These are phyloP conservation scores for Avena insularis DNA, from an alignment of 176 grass and related monocot species.

Conservation along the genomic window DNA sequence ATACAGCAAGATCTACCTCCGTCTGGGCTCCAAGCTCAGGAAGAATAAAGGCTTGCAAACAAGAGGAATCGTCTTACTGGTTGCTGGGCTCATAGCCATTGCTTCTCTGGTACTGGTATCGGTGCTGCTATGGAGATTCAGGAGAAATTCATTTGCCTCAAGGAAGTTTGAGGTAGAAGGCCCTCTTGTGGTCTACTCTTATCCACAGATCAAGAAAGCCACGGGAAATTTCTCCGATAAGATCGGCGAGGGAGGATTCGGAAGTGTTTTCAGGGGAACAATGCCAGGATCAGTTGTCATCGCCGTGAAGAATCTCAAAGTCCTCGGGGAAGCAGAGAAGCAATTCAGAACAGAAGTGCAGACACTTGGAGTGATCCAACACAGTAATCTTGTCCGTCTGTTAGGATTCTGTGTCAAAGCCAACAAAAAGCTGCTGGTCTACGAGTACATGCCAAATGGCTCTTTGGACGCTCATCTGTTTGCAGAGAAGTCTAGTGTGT, in stretches of 20 bases:
- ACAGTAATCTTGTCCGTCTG: slow-evolving; percentile 57
- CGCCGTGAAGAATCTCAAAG: slow-evolving; percentile 60
- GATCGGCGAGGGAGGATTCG: slow-evolving; percentile 58
- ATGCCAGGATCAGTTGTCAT: slow-evolving; percentile 33
- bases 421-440: slow-evolving; percentile 49
- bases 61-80: slow-evolving; percentile 10
- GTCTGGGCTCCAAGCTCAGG: slow-evolving; percentile 37
- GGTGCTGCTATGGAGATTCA: slow-evolving; percentile 39
- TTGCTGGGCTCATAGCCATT: slow-evolving; percentile 6
- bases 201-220: slow-evolving; percentile 41
- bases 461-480: slow-evolving; percentile 52
- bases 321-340: slow-evolving; percentile 45
- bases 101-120: slow-evolving; percentile 2
- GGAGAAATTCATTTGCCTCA: slow-evolving; percentile 7
- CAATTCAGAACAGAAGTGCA: slow-evolving; percentile 67
- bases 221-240: slow-evolving; percentile 55
- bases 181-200: slow-evolving; percentile 41
- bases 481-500: neutral
- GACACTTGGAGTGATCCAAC: slow-evolving; percentile 60
- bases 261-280: slow-evolving; percentile 56
- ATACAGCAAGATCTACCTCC: slow-evolving; percentile 28
- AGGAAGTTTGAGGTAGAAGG: slow-evolving; percentile 33
- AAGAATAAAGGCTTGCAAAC: slow-evolving; percentile 16
- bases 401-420: slow-evolving; percentile 58
- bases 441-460: slow-evolving; percentile 62